Evolutionary conservation across 257 asterid genomes (phyloP).

Genomic region (Plantago ovata): DNA sequence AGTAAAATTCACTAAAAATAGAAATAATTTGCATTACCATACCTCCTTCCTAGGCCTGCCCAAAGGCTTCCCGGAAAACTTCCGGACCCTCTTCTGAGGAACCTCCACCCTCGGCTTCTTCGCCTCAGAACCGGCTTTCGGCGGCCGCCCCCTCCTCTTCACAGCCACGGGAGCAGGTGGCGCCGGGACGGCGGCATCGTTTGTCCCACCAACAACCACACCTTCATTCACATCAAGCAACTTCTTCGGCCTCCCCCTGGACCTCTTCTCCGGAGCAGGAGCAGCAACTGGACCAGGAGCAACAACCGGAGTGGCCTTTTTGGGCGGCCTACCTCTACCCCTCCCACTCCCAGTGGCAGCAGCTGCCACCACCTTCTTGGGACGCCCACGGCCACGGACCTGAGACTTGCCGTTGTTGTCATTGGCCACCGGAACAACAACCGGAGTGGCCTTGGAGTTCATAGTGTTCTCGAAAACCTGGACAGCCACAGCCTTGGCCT

Average conservation of each 20-base stretch:
- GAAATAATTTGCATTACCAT: constrained; percentile 8
- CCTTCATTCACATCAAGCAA: constrained; percentile 30
- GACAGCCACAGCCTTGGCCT: constrained; percentile 37
- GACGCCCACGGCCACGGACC: constrained; percentile 67
- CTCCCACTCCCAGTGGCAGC: constrained; percentile 14
- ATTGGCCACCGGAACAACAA: constrained; percentile 2
- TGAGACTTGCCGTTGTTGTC: constrained; percentile 38
- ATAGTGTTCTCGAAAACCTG: constrained; percentile 33
- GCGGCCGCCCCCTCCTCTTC: constrained; percentile 76
- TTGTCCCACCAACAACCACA: constrained; percentile 19
- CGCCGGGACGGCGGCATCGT: constrained; percentile 13
- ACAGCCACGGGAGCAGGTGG: constrained; percentile 18
- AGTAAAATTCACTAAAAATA: not conserved
- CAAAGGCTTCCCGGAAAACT: constrained; percentile 57
- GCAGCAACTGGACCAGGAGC: constrained; percentile 13
- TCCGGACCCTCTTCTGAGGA: constrained; percentile 34
- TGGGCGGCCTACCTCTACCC: constrained; percentile 41
- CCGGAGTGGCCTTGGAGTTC: constrained; percentile 26
- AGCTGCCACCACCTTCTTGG: constrained; percentile 22
- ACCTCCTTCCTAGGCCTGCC: constrained; percentile 86
- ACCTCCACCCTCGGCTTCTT: constrained; percentile 18
- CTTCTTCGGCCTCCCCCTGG: constrained; percentile 59
- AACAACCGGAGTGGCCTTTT: constrained; percentile 7
- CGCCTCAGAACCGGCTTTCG: constrained; percentile 34
- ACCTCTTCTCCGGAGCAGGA: constrained; percentile 20